Percentiles rank a stretch among this genome's conserved stretches.
These are phyloP conservation scores for Myxozyma mucilagina DNA, from an alignment of 805 yeast species.

Conservation along the genomic window DNA sequence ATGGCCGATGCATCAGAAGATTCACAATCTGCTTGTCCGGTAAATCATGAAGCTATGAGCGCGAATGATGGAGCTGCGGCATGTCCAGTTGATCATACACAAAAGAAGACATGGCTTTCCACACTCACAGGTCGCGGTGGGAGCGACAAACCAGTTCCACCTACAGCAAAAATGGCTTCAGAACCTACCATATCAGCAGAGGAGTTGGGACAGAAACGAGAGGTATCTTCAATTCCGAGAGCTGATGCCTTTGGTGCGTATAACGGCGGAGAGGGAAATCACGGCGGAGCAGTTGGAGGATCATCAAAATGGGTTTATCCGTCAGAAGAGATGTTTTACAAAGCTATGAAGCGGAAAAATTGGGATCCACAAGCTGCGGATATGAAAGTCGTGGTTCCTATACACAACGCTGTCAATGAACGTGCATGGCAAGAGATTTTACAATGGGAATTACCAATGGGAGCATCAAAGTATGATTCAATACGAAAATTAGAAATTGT, in stretches of 20 bases:
- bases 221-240: constrained; percentile 73
- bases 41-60: constrained; percentile 22
- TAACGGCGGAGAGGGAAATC: constrained; percentile 34
- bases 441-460: constrained; percentile 66
- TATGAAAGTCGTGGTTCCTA: constrained; percentile 89
- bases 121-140: constrained; percentile 32
- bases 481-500: neutral
- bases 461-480: constrained; percentile 42
- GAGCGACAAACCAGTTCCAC: neutral
- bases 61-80: constrained; percentile 33
- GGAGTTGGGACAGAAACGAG: constrained; percentile 64
- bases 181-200: neutral
- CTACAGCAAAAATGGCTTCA: neutral
- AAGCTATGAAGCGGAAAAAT: constrained; percentile 88
- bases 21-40: constrained; percentile 30
- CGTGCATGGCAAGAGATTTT: constrained; percentile 84
- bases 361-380: constrained; percentile 81
- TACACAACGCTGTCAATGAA: constrained; percentile 92
- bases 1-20: constrained; percentile 4
- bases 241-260: constrained; percentile 42
- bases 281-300: constrained; percentile 30
- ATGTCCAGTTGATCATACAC: constrained; percentile 71
- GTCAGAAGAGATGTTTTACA: constrained; percentile 89
- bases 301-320: constrained; percentile 86
- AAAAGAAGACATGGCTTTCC: constrained; percentile 60